Evolutionary conservation across 331 rosid genomes (phyloP), one percentile per base, ranked within the genome.

Genomic region (Pyracantha coccinea): DNA sequence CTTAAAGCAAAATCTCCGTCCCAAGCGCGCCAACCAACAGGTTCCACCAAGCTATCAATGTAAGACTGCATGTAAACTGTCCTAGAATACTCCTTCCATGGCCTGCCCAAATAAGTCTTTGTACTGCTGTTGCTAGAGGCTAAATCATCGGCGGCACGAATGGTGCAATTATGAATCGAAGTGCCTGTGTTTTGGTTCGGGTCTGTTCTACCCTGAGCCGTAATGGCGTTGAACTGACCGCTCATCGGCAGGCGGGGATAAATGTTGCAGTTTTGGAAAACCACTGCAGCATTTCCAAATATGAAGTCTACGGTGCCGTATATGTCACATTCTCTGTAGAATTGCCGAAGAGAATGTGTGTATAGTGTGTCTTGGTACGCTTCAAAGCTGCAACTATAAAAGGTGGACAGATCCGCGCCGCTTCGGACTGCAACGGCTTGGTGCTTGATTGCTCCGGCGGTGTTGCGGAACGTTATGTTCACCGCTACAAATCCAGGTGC

Each of bases 271-370:
- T 78, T 90, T 74, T 92, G 96, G 78, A 92, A 80, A 0, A 92
- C 92, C 13, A 81, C 92, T n/a, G 90, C 92, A 4, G 97, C 97
- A 24, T 92, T 90, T 2, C 97, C 97, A 8, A 92, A 92, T 31
- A 92, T 90, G 88, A 92, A 92, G 70, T 92, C 97, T 0, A 92
- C 93, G 0, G 97, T 92, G 8, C 97, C 96, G 28, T 86, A 90
- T 29, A 92, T 72, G 60, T 90, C 92, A n/a, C 96, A 92, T 74
- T 90, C 96, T 31, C 96, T 58, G 41, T 92, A 92, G 83, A 92
- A 92, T 75, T 92, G 97, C 29, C 97, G 83, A 2, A 90, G 79
- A 13, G 97, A 84, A 62, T 90, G 96, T 7, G 88, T 75, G 75
- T 92, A 92, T 8, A 92, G 44, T 0, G 97, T 92, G 82, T 92